Evolutionary conservation across 2,329 filamentous ascomycete species (phyloP), one percentile per base, ranked within the genome.

Genomic region (Monosporascus sp.): DNA sequence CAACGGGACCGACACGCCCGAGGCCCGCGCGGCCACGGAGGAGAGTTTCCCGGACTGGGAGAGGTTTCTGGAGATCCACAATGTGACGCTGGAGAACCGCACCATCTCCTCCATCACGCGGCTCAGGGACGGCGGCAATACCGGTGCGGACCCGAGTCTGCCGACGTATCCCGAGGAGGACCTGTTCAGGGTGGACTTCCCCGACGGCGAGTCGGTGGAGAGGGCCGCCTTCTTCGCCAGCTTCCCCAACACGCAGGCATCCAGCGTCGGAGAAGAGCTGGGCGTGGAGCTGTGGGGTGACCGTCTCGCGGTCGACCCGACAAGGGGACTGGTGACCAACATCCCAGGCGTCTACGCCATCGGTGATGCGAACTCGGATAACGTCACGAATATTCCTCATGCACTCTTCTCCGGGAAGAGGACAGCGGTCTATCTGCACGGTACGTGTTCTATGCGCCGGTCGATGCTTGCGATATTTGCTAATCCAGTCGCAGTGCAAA

Each of bases 371-470:
- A 85, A 85, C 65, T 76, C 75, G 35, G 81, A 84, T 50, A 77
- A 77, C n/a, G 70, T 72, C 8, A 84, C 81, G 3, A 85, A 85
- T 56, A 76, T 85, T 1, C 81, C 81, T 0, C 82, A 84, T 56
- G 82, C 83, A 0, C 74, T 85, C 60, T 85, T 72, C 60, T 78
- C 70, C 14, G 82, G 81, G 3, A 85, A 85, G 72, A 66, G 75
- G 31, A 71, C 81, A 0, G 81, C 79, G 5, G 81, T 85, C 1
- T 81, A 68, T 48, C 54, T 82, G 5, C 82, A 85, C 57, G 73
- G 80, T 82, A 62, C 70, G 78, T 69, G 44, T 22, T 37, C 25
- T 14, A 11, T 15, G 18, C 5, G 54, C 35, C 53, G 6, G 22
- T n/a, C 14, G 20, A 38, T 8, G 15, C 31, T 24, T 24, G 17